A percentile compares a stretch with the other conserved stretches of the same genome.
phyloP scores from a whole-genome alignment of 306 rosid species.

The Glycyrrhiza uralensis region DNA sequence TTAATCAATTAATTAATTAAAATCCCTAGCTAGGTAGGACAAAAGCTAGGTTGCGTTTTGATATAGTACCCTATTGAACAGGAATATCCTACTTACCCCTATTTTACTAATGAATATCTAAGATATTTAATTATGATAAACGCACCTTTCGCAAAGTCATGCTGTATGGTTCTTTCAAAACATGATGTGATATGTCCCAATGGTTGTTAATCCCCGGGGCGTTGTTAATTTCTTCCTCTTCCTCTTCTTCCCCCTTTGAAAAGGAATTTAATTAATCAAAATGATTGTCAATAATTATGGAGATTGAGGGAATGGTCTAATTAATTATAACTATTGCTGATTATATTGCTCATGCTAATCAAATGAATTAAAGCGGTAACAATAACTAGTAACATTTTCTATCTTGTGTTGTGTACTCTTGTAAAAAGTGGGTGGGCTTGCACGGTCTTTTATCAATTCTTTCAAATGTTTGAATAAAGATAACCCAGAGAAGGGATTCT shows the following conservation, averaged over 20 bases:
- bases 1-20: background rate
- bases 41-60: slow-evolving; percentile 1
- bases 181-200: slow-evolving; percentile 26
- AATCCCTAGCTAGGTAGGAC: slow-evolving; percentile 12
- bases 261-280: background rate
- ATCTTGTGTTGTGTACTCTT: background rate
- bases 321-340: too few relatives aligned
- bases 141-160: slow-evolving; percentile 6
- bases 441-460: too few relatives aligned
- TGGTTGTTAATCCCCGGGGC: background rate
- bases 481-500: slow-evolving; percentile 16
- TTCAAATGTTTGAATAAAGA: background rate
- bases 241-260: background rate
- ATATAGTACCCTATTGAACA: slow-evolving; percentile 10
- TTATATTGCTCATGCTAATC: background rate
- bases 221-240: background rate
- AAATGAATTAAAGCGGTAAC: background rate
- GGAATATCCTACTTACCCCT: slow-evolving; percentile 29
- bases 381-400: background rate
- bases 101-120: background rate
- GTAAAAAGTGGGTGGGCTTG: background rate
- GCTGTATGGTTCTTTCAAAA: background rate
- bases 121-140: slow-evolving; percentile 17
- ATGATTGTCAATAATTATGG: background rate
- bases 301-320: background rate